A percentile compares a stretch with the other conserved stretches of the same genome.
Conservation (phyloP, 1,284 basidiomycete species). For the Cutaneotrichosporon cavernicola region DNA sequence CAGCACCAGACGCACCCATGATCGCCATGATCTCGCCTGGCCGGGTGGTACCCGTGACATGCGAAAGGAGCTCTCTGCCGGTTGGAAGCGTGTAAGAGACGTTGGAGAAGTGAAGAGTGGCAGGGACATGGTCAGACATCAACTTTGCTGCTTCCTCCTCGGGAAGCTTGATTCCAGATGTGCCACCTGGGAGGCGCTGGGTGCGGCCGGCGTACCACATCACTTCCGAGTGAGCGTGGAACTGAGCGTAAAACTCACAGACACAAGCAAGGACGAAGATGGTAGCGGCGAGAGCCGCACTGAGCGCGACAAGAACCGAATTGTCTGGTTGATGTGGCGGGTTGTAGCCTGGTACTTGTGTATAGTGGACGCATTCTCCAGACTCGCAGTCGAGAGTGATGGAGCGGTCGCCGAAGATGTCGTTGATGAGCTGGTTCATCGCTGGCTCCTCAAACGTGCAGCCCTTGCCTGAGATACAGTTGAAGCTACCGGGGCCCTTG, state of each 20-base stretch:
- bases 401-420: conserved; percentile 86
- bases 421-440: conserved; percentile 91
- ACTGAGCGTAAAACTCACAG: conserved; percentile 36
- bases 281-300: conserved; percentile 69
- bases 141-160: conserved; percentile 77
- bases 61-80: conserved; percentile 68
- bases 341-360: conserved; percentile 90
- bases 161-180: conserved; percentile 74
- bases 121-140: conserved; percentile 90
- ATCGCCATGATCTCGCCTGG: conserved; percentile 90
- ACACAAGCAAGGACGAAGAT: conserved; percentile 58
- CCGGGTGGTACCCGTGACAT: conserved; percentile 75
- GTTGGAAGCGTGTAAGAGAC: conserved; percentile 73
- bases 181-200: conserved; percentile 61
- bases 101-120: conserved; percentile 81
- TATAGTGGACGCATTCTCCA: conserved; percentile 91
- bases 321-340: conserved; percentile 75
- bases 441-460: conserved; percentile 93
- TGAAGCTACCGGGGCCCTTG: conserved; percentile 84
- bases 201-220: conserved; percentile 86
- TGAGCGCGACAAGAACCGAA: conserved; percentile 76
- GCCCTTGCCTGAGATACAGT: conserved; percentile 67
- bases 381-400: conserved; percentile 84
- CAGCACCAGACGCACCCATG: conserved; percentile 94
- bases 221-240: conserved; percentile 54